Evolutionary conservation across 2,329 filamentous ascomycete genomes (phyloP).

Genomic region (Epichloe baconii): DNA sequence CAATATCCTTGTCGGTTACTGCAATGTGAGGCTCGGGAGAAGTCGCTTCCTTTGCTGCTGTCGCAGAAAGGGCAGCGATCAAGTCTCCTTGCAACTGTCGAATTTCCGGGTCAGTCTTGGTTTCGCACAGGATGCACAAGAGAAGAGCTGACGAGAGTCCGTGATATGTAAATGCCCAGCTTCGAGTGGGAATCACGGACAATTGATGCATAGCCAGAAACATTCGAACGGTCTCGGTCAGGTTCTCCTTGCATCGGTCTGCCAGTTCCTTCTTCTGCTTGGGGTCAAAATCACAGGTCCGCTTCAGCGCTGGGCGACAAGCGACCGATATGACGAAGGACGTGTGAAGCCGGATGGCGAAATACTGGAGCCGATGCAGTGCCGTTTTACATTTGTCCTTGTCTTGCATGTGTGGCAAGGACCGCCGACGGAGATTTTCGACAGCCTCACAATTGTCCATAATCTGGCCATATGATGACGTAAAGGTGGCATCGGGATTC

Average conservation of each 20-base stretch:
- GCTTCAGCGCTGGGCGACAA: constrained; percentile 47
- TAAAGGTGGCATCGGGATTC: constrained; percentile 38
- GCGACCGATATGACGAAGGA: constrained; percentile 53
- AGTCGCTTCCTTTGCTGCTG: constrained; percentile 47
- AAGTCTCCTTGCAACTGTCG: constrained; percentile 50
- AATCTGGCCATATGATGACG: constrained; percentile 40
- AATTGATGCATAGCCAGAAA: constrained; percentile 57
- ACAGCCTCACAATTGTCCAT: constrained; percentile 43
- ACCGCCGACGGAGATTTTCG: constrained; percentile 35
- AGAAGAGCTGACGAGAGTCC: constrained; percentile 52
- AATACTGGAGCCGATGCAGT: constrained; percentile 49
- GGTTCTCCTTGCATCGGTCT: constrained; percentile 46
- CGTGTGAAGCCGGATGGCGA: constrained; percentile 50
- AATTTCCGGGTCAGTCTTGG: constrained; percentile 49
- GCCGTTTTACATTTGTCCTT: constrained; percentile 53
- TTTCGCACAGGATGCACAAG: constrained; percentile 49
- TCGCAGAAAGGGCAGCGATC: constrained; percentile 49
- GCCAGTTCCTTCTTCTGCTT: constrained; percentile 42
- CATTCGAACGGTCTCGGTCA: constrained; percentile 54
- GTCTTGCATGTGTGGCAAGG: constrained; percentile 38
- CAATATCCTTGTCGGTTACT: constrained; percentile 46
- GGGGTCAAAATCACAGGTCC: constrained; percentile 36
- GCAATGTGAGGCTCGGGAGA: constrained; percentile 40
- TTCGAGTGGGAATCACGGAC: constrained; percentile 51
- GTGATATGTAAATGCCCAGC: constrained; percentile 57